A percentile compares a stretch with the other conserved stretches of the same genome.
Conservation (phyloP, 2,329 filamentous ascomycete species). For the Epichloe amarillans region DNA sequence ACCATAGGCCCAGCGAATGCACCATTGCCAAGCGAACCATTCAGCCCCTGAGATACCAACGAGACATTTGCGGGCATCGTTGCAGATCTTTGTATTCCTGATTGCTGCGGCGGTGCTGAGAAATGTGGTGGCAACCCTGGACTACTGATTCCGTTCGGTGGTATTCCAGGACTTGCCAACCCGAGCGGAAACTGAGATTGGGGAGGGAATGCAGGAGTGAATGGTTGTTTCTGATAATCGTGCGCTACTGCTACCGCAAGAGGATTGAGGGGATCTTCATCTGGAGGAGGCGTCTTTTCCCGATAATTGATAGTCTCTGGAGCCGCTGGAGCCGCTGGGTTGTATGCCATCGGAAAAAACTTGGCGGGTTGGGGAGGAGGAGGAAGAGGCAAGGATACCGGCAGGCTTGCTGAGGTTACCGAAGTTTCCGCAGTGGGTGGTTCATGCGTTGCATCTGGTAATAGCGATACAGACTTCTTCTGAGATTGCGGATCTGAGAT, state of each 20-base stretch:
- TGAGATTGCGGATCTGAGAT: constrained; percentile 45
- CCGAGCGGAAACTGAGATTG: constrained; percentile 28
- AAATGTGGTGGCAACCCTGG: constrained; percentile 27
- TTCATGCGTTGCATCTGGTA: constrained; percentile 8
- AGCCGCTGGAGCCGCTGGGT: constrained; percentile 63
- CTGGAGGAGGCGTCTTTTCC: constrained; percentile 69
- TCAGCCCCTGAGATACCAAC: constrained; percentile 11
- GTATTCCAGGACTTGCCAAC: constrained; percentile 26
- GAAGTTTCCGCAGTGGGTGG: constrained; percentile 6
- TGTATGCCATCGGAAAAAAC: constrained; percentile 59
- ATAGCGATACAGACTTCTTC: constrained; percentile 10
- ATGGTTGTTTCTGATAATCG: constrained; percentile 40
- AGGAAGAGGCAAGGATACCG: constrained; percentile 4
- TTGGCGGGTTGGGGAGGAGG: constrained; percentile 22
- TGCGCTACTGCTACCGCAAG: constrained; percentile 43
- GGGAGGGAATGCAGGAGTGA: constrained; percentile 38
- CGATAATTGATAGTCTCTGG: constrained; percentile 59
- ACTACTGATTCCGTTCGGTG: constrained; percentile 6
- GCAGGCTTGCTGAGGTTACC: constrained; percentile 8
- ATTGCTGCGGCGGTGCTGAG: constrained; percentile 25
- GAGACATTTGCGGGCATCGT: constrained; percentile 34
- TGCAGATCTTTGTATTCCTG: constrained; percentile 31
- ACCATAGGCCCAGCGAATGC: constrained; percentile 28
- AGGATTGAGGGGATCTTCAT: constrained; percentile 49
- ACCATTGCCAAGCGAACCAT: constrained; percentile 25